Evolutionary conservation across 2,329 filamentous ascomycete genomes (phyloP), one percentile per base, ranked within the genome.

Genomic region (Penicillium capsulatum): DNA sequence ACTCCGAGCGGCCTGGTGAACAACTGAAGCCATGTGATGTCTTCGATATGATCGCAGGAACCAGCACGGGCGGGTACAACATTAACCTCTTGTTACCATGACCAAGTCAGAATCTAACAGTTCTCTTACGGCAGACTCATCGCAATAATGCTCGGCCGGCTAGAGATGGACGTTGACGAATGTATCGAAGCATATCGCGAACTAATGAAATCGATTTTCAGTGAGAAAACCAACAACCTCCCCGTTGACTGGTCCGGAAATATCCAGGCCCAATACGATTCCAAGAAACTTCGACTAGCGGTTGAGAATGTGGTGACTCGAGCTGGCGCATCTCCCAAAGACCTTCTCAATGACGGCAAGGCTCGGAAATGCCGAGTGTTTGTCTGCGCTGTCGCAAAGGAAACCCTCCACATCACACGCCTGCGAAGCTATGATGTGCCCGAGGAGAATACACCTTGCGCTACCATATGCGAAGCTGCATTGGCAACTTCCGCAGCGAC

Each of bases 401-500:
- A 51, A 0, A 53, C 50, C 0, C 10, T 50, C 0, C 28, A 46
- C 17, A 22, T 46, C 3, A 38, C 36, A 2, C 29, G 46, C 0
- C 22, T 53, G 10, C 46, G 48, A 13, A 53, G 40, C 20, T 53
- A 53, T 11, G 0, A n/a, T 4, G 36, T 37, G 0, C 3, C 34
- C 1, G 37, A 51, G 17, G 44, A 53, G 13, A 14, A 22, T 8
- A 4, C 17, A 1, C 5, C 34, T 1, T 10, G 30, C 3, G 38
- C 37, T 0, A 51, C 66, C 2, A 74, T 77, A 28, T 77, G 72
- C 66, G 58, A 75, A 53, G 73, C 74, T 1, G 73, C 71, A 0
- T 57, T 73, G 6, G 74, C 74, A 2, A 76, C 74, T 0, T 72
- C 69, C 1, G 74, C 74, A 2, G 73, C 73, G 0, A 73, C 73